A percentile compares a stretch with the other conserved stretches of the same genome.
These are phyloP conservation scores for Vicia faba DNA, from an alignment of 306 rosid species.

Conservation along the genomic window DNA sequence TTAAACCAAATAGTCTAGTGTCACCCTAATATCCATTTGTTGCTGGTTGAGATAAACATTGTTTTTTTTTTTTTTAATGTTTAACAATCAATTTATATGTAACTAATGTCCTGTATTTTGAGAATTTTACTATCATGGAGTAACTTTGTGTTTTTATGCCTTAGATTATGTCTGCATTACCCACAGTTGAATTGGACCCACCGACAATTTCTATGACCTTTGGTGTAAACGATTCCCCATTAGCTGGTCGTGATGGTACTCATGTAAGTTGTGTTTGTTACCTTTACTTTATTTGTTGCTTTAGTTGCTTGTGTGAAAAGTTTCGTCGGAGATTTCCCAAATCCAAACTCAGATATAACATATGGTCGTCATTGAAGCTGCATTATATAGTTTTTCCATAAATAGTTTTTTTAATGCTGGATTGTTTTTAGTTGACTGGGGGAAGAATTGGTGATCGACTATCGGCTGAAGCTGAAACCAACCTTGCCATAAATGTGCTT, in stretches of 20 bases:
- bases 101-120: conserved; percentile 7
- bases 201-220: conserved; percentile 99
- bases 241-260: conserved; percentile 96
- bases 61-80: conserved; percentile 22
- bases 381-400: conserved; percentile 30
- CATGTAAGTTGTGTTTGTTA: conserved; percentile 70
- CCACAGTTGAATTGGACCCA: conserved; percentile 91
- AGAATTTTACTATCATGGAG: conserved; percentile 13
- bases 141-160: conserved; percentile 34
- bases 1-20: background rate
- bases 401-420: conserved; percentile 29
- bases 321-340: conserved; percentile 8
- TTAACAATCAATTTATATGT: conserved; percentile 3
- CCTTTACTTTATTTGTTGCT: conserved; percentile 29
- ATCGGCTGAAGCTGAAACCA: conserved; percentile 94
- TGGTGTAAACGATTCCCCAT: conserved; percentile 96
- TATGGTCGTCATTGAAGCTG: conserved; percentile 11
- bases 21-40: conserved; percentile 18
- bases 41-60: conserved; percentile 24
- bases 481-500: conserved; percentile 95
- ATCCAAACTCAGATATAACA: conserved; percentile 7
- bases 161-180: conserved; percentile 77
- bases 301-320: conserved; percentile 20
- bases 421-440: conserved; percentile 73
- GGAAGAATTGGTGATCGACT: conserved; percentile 89